A percentile compares a stretch with the other conserved stretches of the same genome.
Evolutionary conservation across 73 alveolate species (phyloP).

Genomic region (Symbiodinium pilosum): DNA sequence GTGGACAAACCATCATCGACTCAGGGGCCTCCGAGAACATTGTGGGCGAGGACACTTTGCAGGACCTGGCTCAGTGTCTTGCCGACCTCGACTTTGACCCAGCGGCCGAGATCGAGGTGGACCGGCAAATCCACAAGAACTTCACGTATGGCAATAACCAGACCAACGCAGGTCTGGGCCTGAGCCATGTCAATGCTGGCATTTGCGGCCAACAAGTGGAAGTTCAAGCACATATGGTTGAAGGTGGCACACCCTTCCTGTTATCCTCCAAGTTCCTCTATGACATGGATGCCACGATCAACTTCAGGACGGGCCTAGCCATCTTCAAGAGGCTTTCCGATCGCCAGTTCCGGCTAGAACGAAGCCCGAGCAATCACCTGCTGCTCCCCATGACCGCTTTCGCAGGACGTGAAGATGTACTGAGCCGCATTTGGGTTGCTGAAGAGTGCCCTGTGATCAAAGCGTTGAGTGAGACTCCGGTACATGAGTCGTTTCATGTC

Average conservation of each 20-base stretch:
- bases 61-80: not conserved
- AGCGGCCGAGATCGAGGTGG: not conserved
- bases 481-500: too few relatives aligned
- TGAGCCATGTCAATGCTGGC: conserved; percentile 29
- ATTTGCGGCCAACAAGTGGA: conserved; percentile 35
- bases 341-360: conserved; percentile 9
- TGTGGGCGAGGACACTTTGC: conserved; percentile 43
- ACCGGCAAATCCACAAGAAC: not conserved
- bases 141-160: conserved; percentile 26
- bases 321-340: not conserved
- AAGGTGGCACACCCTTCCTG: conserved; percentile 29
- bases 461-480: too few relatives aligned
- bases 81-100: not conserved
- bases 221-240: conserved; percentile 22
- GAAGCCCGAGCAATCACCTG: not conserved
- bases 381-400: conserved; percentile 17
- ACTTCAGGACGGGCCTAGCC: conserved; percentile 2
- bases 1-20: conserved; percentile 20
- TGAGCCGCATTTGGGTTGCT: too few relatives aligned
- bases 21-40: conserved; percentile 38
- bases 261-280: conserved; percentile 34
- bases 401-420: not conserved
- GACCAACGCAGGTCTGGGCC: conserved; percentile 1
- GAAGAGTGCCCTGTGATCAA: too few relatives aligned
- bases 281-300: conserved; percentile 73